Evolutionary conservation across 768 basidiomycete species (phyloP), one percentile per base, ranked within the genome.

Genomic region (Lentinula edodes): DNA sequence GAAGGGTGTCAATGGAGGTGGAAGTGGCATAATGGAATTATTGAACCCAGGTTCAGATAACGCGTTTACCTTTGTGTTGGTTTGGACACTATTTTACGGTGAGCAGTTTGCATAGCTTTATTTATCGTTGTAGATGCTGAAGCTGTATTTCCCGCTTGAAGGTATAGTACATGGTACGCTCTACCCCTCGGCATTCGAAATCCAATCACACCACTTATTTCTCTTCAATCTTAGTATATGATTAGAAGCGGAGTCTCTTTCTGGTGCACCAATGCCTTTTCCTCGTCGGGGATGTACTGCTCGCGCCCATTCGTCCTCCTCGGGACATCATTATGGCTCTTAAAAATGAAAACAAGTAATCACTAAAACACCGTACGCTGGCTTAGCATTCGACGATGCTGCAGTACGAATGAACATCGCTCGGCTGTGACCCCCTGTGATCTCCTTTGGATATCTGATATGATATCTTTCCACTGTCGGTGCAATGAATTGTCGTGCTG

Each of bases 81-180:
- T 90, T 20, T 98, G 95, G 95, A 98, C 95, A 39, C 76, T 96
- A 60, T 91, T 95, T 72, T 96, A 91, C 71, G 95, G 91, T 93
- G 67, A 62, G 89, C 3, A 28, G 75, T 13, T 23, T 36, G 16
- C 20, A 13, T 32, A 35, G 38, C 15, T 50, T n/a, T 51, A 61
- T 43, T 20, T 48, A 2, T 16, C 13, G 1, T n/a, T 7, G 16
- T 7, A n/a, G 16, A n/a, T n/a, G 16, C 16, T 43, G 16, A 43
- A 10, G 42, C 7, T 43, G 16, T n/a, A n/a, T 16, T 43, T 0
- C 6, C 5, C 6, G 9, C 8, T 23, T 9, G 6, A 54, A 82
- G 79, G 77, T 39, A 77, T 82, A 68, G 78, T 83, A 38, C 81
- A 82, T 69, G 81, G 81, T 83, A 53, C 38, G 67, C 34, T 5